A percentile compares a stretch with the other conserved stretches of the same genome.
Evolutionary conservation across 2,329 filamentous ascomycete species (phyloP).

Genomic region (Microcera coccophila): DNA sequence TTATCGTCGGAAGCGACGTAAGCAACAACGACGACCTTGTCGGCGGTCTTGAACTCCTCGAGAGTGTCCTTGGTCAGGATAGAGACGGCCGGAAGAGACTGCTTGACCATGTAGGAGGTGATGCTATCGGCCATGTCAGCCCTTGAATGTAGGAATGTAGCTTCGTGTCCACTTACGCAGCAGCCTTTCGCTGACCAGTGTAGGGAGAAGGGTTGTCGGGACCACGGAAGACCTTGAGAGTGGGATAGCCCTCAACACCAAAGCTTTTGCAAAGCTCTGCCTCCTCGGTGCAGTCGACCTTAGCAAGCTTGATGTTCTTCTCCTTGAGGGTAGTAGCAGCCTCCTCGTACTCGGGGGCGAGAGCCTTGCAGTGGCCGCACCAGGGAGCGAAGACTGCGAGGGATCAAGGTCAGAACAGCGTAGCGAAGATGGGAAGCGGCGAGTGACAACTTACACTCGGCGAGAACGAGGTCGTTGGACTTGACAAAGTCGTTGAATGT

Average conservation of each 20-base stretch:
- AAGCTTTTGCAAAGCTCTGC: conserved; percentile 83
- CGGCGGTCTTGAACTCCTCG: conserved; percentile 94
- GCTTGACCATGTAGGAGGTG: conserved; percentile 94
- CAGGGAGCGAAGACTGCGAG: conserved; percentile 82
- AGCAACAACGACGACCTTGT: conserved; percentile 92
- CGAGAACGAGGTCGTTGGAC: conserved; percentile 81
- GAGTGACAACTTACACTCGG: conserved; percentile 72
- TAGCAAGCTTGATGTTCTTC: conserved; percentile 79
- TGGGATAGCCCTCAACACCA: conserved; percentile 96
- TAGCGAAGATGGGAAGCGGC: neutral
- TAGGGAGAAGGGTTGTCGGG: conserved; percentile 77
- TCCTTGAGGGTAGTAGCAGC: conserved; percentile 80
- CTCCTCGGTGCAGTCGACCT: conserved; percentile 95
- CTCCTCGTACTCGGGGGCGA: conserved; percentile 87
- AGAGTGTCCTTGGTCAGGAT: conserved; percentile 74
- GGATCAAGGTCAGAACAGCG: neutral
- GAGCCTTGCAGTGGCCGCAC: conserved; percentile 98
- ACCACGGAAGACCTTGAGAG: conserved; percentile 97
- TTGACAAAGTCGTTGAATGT: conserved; percentile 85
- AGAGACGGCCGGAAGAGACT: conserved; percentile 90
- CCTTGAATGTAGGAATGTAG: neutral
- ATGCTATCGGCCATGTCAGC: conserved; percentile 43
- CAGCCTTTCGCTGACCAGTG: conserved; percentile 82
- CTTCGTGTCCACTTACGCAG: conserved; percentile 49
- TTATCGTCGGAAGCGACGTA: conserved; percentile 81